Evolutionary conservation across 257 asterid species (phyloP).

Genomic region (Thymus mandschuricus): DNA sequence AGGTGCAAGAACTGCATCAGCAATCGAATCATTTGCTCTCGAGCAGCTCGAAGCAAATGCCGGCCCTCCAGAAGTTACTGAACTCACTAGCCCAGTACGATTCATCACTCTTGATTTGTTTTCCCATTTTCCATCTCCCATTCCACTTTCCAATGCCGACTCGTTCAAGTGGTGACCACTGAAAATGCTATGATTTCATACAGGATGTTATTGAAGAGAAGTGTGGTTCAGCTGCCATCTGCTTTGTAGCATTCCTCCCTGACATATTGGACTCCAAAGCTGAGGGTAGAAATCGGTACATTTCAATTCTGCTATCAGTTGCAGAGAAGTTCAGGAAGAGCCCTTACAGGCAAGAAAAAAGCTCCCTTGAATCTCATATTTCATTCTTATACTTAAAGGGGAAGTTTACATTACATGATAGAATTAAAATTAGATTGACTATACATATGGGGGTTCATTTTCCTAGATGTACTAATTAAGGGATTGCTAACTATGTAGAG

Average conservation of each 20-base stretch:
- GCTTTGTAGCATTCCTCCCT: constrained; percentile 90
- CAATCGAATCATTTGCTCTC: constrained; percentile 85
- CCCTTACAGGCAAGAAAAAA: constrained; percentile 76
- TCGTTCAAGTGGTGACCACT: background rate
- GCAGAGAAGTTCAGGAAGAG: constrained; percentile 84
- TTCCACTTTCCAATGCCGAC: background rate
- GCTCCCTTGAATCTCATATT: constrained; percentile 8
- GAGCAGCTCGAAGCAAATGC: constrained; percentile 85
- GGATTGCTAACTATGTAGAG: too few relatives aligned
- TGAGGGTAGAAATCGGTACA: constrained; percentile 84
- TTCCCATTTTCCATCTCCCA: background rate
- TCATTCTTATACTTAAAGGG: constrained; percentile 20
- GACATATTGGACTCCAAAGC: constrained; percentile 96
- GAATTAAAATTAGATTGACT: too few relatives aligned
- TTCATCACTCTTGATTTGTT: background rate
- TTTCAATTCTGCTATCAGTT: constrained; percentile 66
- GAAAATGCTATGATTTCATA: constrained; percentile 22
- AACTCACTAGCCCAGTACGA: constrained; percentile 82
- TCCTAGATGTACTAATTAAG: too few relatives aligned
- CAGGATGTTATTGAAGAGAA: constrained; percentile 91
- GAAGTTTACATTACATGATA: too few relatives aligned
- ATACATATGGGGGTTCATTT: too few relatives aligned
- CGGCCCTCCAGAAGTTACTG: constrained; percentile 92
- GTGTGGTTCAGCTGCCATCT: constrained; percentile 89
- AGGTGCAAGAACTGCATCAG: constrained; percentile 92